Evolutionary conservation across 139 green algal species (phyloP).

Genomic region (Chlamydomonas eustigma): DNA sequence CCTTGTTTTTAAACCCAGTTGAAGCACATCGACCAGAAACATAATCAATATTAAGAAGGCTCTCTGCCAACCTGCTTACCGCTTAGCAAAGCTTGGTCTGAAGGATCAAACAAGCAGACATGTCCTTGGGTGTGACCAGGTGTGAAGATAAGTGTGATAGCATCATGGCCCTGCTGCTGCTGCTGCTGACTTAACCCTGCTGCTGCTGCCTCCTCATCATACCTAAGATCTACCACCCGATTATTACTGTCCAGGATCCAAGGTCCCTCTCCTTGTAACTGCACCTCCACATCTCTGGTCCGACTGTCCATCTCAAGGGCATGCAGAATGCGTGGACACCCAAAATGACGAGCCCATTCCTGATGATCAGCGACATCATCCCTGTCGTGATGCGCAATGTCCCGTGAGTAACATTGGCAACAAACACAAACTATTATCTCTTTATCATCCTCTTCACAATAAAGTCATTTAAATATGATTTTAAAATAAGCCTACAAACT

Average conservation of each 20-base stretch:
- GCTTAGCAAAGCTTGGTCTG: slow-evolving; percentile 11
- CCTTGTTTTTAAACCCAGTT: too few species aligned
- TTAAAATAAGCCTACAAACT: too few species aligned
- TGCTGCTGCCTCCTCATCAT: not conserved
- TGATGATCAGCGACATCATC: slow-evolving; percentile 78
- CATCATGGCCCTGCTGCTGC: not conserved
- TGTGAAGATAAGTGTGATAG: slow-evolving; percentile 46
- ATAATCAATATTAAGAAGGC: too few species aligned
- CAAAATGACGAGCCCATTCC: slow-evolving; percentile 64
- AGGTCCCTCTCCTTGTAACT: slow-evolving; percentile 8
- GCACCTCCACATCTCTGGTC: slow-evolving; percentile 21
- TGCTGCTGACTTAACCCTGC: not conserved
- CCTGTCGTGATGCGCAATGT: slow-evolving; percentile 28
- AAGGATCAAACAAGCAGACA: slow-evolving; percentile 55
- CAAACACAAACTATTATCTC: too few species aligned
- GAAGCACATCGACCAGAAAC: too few species aligned
- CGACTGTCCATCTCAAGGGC: slow-evolving; percentile 25
- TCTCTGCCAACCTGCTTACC: not conserved
- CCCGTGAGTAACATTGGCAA: too few species aligned
- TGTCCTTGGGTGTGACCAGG: slow-evolving; percentile 71
- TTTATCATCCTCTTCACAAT: too few species aligned
- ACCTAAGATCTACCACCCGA: not conserved
- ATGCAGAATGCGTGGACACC: slow-evolving; percentile 66
- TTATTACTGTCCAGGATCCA: not conserved
- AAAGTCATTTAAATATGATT: too few species aligned